Percentiles rank a stretch among this genome's conserved stretches.
Conservation (phyloP, 1,284 basidiomycete species). For the Trametes sp. region DNA sequence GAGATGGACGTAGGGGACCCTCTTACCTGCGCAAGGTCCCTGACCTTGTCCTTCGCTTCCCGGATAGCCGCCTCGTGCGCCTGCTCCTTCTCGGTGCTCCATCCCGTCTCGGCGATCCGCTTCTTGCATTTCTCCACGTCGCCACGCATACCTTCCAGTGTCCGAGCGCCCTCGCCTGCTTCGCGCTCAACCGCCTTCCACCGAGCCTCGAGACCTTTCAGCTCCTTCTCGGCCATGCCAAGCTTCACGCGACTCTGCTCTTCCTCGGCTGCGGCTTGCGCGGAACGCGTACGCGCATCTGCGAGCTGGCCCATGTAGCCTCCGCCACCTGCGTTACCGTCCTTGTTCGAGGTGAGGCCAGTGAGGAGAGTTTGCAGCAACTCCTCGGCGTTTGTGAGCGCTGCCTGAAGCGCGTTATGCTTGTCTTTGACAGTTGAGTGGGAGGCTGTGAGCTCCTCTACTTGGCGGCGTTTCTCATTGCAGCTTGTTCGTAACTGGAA, state of each 20-base stretch:
- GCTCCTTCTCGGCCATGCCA: slow-evolving; percentile 81
- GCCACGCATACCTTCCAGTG: slow-evolving; percentile 66
- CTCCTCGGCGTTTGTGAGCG: slow-evolving; percentile 84
- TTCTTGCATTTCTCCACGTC: slow-evolving; percentile 67
- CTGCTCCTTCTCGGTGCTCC: slow-evolving; percentile 82
- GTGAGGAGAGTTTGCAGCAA: slow-evolving; percentile 96
- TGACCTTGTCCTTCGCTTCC: slow-evolving; percentile 64
- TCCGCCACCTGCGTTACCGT: slow-evolving; percentile 72
- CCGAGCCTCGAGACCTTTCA: slow-evolving; percentile 79
- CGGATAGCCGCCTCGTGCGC: slow-evolving; percentile 66
- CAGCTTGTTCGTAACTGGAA: slow-evolving; percentile 64
- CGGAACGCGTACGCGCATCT: slow-evolving; percentile 80
- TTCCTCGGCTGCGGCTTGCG: slow-evolving; percentile 85
- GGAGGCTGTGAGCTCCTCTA: slow-evolving; percentile 64
- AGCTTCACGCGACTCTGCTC: slow-evolving; percentile 87
- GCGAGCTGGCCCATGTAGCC: slow-evolving; percentile 98
- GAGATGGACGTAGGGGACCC: neutral
- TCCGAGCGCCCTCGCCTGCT: slow-evolving; percentile 77
- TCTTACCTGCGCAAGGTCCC: slow-evolving; percentile 71
- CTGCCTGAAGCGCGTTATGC: slow-evolving; percentile 69
- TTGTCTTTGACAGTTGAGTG: slow-evolving; percentile 79
- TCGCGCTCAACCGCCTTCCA: slow-evolving; percentile 91
- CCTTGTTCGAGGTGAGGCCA: slow-evolving; percentile 78
- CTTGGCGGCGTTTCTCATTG: slow-evolving; percentile 64
- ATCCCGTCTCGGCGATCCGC: slow-evolving; percentile 72